Conservation (phyloP, 2,329 filamentous ascomycete genomes). For the Ophiocordyceps polyrhachis-furcata region DNA sequence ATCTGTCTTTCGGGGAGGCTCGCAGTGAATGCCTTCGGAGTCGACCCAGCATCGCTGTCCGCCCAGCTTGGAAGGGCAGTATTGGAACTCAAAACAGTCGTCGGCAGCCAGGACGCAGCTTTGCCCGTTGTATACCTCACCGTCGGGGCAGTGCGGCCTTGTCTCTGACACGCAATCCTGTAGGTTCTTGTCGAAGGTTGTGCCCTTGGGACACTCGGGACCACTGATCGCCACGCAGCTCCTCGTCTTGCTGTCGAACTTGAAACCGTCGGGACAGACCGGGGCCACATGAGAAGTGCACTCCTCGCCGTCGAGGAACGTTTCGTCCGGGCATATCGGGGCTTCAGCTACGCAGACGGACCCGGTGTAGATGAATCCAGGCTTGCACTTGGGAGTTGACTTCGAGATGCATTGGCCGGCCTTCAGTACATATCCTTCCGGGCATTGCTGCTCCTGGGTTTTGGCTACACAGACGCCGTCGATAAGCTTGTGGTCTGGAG, state of each 20-base stretch:
- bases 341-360: background rate
- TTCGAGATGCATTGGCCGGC: background rate
- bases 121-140: background rate
- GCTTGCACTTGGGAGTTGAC: background rate
- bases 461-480: background rate
- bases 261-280: background rate
- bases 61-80: background rate
- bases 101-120: background rate
- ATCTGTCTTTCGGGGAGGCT: background rate
- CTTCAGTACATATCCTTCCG: background rate
- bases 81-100: background rate
- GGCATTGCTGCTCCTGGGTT: background rate
- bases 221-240: background rate
- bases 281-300: background rate
- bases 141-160: background rate
- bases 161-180: background rate
- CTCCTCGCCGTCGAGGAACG: background rate
- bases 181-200: background rate
- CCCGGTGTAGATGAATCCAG: background rate
- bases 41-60: background rate
- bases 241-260: background rate
- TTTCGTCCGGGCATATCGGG: background rate
- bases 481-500: background rate
- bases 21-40: background rate
- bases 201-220: background rate